A percentile compares a stretch with the other conserved stretches of the same genome.
phyloP scores from a whole-genome alignment of 2,329 filamentous ascomycete genomes.

The Pseudocercospora musae region DNA sequence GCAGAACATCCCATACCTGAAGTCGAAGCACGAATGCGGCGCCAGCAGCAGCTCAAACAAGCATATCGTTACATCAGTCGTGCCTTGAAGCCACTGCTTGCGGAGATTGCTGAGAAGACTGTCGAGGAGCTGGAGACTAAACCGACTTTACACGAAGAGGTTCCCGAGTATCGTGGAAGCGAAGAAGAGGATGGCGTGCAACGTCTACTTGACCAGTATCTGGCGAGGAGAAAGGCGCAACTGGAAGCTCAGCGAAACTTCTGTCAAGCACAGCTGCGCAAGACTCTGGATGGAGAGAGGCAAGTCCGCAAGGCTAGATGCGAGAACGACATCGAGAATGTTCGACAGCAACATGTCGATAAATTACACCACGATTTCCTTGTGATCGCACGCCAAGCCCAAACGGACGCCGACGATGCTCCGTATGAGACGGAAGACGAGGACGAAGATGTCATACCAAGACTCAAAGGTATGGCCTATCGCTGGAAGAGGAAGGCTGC shows the following conservation, averaged over 20 bases:
- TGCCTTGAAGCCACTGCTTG: slow-evolving; percentile 61
- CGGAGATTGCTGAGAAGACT: slow-evolving; percentile 61
- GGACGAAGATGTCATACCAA: slow-evolving; percentile 37
- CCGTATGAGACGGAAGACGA: slow-evolving; percentile 34
- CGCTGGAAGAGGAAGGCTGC: slow-evolving; percentile 24
- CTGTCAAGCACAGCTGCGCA: slow-evolving; percentile 38
- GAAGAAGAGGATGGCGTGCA: slow-evolving; percentile 45
- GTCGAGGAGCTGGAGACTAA: slow-evolving; percentile 57
- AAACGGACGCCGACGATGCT: slow-evolving; percentile 8
- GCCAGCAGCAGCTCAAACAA: slow-evolving; percentile 65
- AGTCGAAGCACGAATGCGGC: slow-evolving; percentile 49
- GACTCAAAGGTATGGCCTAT: slow-evolving; percentile 36
- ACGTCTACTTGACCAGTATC: slow-evolving; percentile 45
- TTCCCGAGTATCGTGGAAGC: slow-evolving; percentile 49
- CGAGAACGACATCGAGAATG: slow-evolving; percentile 33
- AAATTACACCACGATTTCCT: slow-evolving; percentile 33
- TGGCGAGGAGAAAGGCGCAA: slow-evolving; percentile 40
- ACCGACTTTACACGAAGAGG: slow-evolving; percentile 52
- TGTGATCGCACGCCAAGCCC: slow-evolving; percentile 24
- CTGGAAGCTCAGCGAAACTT: slow-evolving; percentile 39
- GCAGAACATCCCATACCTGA: slow-evolving; percentile 46
- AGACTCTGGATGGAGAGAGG: slow-evolving; percentile 37
- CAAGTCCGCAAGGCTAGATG: slow-evolving; percentile 36
- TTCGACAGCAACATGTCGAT: slow-evolving; percentile 29
- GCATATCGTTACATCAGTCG: slow-evolving; percentile 62